Evolutionary conservation across 768 basidiomycete genomes (phyloP).

Genomic region (Mycena filopes): DNA sequence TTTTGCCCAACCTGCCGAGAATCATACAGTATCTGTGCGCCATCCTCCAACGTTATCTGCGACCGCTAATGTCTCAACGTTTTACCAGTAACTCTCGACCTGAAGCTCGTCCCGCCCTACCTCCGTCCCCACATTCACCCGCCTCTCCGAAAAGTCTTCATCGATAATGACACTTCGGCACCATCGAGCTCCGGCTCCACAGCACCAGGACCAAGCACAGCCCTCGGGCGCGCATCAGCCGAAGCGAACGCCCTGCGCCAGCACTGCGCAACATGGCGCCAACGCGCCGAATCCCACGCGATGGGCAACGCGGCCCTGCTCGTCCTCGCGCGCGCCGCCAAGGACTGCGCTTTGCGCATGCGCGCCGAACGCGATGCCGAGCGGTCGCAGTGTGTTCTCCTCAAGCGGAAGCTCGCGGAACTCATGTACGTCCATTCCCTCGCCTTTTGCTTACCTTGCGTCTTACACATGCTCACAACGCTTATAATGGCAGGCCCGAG

Average conservation of each 20-base stretch:
- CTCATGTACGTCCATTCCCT: not conserved
- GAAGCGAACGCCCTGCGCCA: slow-evolving; percentile 36
- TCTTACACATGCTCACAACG: not conserved
- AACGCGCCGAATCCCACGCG: slow-evolving; percentile 61
- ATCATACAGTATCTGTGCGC: slow-evolving; percentile 64
- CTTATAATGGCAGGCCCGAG: not conserved
- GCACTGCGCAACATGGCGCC: slow-evolving; percentile 64
- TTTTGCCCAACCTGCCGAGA: slow-evolving; percentile 68
- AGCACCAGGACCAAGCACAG: slow-evolving; percentile 34
- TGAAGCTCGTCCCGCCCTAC: slow-evolving; percentile 60
- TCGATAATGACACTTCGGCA: slow-evolving; percentile 52
- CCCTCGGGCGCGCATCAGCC: slow-evolving; percentile 30
- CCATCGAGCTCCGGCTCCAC: slow-evolving; percentile 29
- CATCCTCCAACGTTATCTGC: not conserved
- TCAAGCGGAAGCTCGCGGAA: slow-evolving; percentile 20
- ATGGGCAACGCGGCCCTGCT: slow-evolving; percentile 56
- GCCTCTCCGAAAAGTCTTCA: slow-evolving; percentile 64
- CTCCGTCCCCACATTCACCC: slow-evolving; percentile 66
- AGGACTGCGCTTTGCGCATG: slow-evolving; percentile 38
- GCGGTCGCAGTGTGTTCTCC: not conserved
- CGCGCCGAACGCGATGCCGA: slow-evolving; percentile 17
- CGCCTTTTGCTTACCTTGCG: not conserved
- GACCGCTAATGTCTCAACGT: not conserved
- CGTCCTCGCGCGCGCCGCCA: slow-evolving; percentile 52
- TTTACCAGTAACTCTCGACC: slow-evolving; percentile 55